Conservation (phyloP, 805 yeast genomes). For the Schwanniomyces yamadae region DNA sequence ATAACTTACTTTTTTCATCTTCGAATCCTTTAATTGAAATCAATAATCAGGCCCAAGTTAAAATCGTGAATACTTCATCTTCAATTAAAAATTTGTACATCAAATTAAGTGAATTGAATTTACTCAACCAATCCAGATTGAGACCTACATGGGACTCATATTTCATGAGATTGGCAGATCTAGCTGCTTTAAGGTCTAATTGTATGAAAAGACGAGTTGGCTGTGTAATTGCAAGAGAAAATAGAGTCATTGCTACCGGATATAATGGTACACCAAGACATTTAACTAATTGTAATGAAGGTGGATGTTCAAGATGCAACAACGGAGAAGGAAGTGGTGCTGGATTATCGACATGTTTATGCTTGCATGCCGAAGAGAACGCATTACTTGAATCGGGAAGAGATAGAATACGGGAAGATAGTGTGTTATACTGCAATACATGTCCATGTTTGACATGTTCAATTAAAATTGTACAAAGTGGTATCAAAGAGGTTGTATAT, state of each 20-base stretch:
- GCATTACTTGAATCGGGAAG: constrained; percentile 93
- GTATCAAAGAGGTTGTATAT: constrained; percentile 88
- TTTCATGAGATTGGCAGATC: constrained; percentile 88
- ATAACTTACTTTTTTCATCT: constrained; percentile 39
- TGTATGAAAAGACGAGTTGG: constrained; percentile 99
- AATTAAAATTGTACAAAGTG: constrained; percentile 91
- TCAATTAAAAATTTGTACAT: constrained; percentile 34
- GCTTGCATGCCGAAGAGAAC: constrained; percentile 97
- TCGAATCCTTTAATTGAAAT: constrained; percentile 55
- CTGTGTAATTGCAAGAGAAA: constrained; percentile 85
- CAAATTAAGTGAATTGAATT: constrained; percentile 39
- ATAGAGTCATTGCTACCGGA: constrained; percentile 90
- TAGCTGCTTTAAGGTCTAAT: constrained; percentile 89
- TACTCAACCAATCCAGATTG: constrained; percentile 46
- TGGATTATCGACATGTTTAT: constrained; percentile 77
- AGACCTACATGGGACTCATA: constrained; percentile 97
- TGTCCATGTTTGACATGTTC: constrained; percentile 97
- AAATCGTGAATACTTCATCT: constrained; percentile 38
- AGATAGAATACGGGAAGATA: constrained; percentile 58
- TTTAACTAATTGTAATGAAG: constrained; percentile 84
- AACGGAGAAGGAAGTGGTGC: constrained; percentile 61
- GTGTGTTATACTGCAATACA: constrained; percentile 87
- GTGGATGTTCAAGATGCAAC: constrained; percentile 93
- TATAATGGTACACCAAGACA: constrained; percentile 97
- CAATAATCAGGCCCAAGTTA: constrained; percentile 53